Percentiles rank a stretch among this genome's conserved stretches.
phyloP scores from a whole-genome alignment of 352 stramenopile genomes.

The Phytopythium oedochilum region DNA sequence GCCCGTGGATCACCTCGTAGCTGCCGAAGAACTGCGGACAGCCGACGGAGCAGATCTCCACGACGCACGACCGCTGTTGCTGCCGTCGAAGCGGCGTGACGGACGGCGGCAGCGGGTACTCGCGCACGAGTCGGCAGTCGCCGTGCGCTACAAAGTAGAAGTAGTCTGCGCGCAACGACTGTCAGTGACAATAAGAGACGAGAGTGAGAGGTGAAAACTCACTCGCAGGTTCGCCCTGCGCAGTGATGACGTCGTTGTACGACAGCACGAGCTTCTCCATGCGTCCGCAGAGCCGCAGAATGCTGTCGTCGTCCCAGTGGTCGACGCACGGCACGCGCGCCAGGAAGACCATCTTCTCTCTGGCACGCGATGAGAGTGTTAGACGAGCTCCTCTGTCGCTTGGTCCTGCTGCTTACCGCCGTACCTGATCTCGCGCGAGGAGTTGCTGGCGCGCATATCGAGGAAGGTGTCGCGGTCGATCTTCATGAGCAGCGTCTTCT shows the following conservation, averaged over 20 bases:
- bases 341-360: constrained; percentile 66
- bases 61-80: constrained; percentile 22
- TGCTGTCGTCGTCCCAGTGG: constrained; percentile 60
- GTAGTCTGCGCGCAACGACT: constrained; percentile 20
- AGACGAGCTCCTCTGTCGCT: neutral
- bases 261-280: constrained; percentile 55
- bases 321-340: constrained; percentile 34
- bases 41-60: constrained; percentile 52
- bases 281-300: constrained; percentile 46
- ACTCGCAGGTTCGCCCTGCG: constrained; percentile 55
- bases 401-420: neutral
- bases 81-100: neutral
- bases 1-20: constrained; percentile 41
- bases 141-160: constrained; percentile 68
- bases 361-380: constrained; percentile 2
- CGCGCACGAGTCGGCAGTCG: constrained; percentile 52
- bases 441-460: constrained; percentile 46
- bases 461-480: constrained; percentile 65
- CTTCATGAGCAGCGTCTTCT: constrained; percentile 67
- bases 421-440: constrained; percentile 50
- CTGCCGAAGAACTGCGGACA: constrained; percentile 63
- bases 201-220: constrained; percentile 7
- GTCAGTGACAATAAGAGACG: neutral
- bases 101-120: constrained; percentile 1
- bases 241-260: constrained; percentile 62